These are phyloP conservation scores for Phytophthora cryptogea DNA, from an alignment of 352 stramenopile genomes.

Conservation along the genomic window DNA sequence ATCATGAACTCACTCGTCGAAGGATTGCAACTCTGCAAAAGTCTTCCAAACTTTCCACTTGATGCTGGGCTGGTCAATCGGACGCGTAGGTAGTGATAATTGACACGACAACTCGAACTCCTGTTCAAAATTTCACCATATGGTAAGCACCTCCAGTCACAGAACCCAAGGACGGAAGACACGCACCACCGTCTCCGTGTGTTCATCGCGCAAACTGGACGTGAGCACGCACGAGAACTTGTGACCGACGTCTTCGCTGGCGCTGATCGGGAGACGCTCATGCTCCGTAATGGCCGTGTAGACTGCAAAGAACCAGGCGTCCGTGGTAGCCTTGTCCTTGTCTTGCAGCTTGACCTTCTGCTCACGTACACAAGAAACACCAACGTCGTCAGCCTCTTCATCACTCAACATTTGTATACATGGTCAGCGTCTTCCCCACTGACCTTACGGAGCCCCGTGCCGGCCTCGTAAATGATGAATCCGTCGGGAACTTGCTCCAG, in stretches of 20 bases:
- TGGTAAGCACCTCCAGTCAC: conserved; percentile 15
- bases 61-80: conserved; percentile 70
- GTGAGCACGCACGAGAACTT: conserved; percentile 63
- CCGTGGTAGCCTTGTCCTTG: conserved; percentile 74
- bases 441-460: conserved; percentile 46
- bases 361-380: conserved; percentile 3
- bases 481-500: conserved; percentile 75
- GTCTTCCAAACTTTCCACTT: conserved; percentile 83
- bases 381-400: not conserved
- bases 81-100: conserved; percentile 50
- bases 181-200: conserved; percentile 58
- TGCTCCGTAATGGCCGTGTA: conserved; percentile 79
- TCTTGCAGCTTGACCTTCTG: conserved; percentile 80
- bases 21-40: conserved; percentile 61
- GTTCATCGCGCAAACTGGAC: conserved; percentile 58
- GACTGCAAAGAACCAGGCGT: conserved; percentile 81
- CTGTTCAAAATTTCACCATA: conserved; percentile 27
- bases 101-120: conserved; percentile 81
- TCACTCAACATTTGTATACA: conserved; percentile 6
- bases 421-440: conserved; percentile 3
- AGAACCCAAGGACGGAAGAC: conserved; percentile 8
- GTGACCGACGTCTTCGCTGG: conserved; percentile 41
- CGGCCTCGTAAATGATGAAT: conserved; percentile 72
- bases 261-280: conserved; percentile 46
- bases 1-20: conserved; percentile 67